phyloP scores from a whole-genome alignment of 192 early-diverging fungal genomes.

The Backusella parvicylindrica region DNA sequence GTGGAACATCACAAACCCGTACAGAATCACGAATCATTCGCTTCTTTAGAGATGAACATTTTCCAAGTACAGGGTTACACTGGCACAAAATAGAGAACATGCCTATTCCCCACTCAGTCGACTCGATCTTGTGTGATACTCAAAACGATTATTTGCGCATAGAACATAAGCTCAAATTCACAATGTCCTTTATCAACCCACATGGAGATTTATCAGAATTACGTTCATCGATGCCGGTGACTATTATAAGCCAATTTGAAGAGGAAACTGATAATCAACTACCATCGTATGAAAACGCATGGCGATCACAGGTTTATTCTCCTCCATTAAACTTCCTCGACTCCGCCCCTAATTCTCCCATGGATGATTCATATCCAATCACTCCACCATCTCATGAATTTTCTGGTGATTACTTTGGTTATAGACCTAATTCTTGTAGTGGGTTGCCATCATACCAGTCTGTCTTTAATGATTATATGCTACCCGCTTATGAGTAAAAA shows the following conservation, averaged over 20 bases:
- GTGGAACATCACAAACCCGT: conserved; percentile 24
- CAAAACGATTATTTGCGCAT: conserved; percentile 28
- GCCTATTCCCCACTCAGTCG: conserved; percentile 14
- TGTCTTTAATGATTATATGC: not conserved
- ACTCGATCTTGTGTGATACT: conserved; percentile 27
- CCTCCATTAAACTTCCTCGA: not conserved
- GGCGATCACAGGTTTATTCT: conserved; percentile 19
- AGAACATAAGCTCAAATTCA: conserved; percentile 35
- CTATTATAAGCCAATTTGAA: conserved; percentile 12
- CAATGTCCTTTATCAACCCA: conserved; percentile 20
- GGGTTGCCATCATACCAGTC: conserved; percentile 1
- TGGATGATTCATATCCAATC: not conserved
- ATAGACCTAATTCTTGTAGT: not conserved
- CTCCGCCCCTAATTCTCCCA: conserved; percentile 4
- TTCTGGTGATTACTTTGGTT: not conserved
- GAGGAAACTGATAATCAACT: conserved; percentile 24
- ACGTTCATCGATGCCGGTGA: conserved; percentile 27
- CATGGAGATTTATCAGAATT: conserved; percentile 34
- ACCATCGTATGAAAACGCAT: conserved; percentile 37
- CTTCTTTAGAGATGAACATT: conserved; percentile 11
- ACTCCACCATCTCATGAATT: conserved; percentile 1
- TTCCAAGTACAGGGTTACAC: not conserved
- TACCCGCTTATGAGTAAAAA: not conserved
- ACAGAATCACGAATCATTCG: conserved; percentile 17
- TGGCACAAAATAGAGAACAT: conserved; percentile 28